A percentile compares a stretch with the other conserved stretches of the same genome.
Evolutionary conservation across 345 rosid genomes (phyloP).

Genomic region (Stellera chamaejasme): DNA sequence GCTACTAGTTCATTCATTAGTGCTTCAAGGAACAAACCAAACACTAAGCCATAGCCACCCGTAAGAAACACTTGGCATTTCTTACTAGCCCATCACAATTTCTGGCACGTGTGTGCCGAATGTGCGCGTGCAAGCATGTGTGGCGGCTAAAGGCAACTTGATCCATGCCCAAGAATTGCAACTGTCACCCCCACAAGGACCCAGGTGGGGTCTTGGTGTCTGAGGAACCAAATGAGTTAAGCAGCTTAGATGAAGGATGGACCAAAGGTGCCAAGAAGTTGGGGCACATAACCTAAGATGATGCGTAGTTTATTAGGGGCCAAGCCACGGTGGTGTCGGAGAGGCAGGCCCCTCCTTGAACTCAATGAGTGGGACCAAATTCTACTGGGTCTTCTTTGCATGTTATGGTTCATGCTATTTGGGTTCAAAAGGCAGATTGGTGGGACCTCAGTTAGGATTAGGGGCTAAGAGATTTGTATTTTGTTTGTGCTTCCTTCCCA

Average conservation of each 20-base stretch:
- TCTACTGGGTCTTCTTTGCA: slow-evolving; percentile 12
- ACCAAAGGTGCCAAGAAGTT: slow-evolving; percentile 33
- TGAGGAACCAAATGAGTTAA: slow-evolving; percentile 4
- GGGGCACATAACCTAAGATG: slow-evolving; percentile 40
- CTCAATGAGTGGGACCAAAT: slow-evolving; percentile 30
- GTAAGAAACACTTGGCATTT: background rate
- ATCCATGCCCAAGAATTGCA: slow-evolving; percentile 21
- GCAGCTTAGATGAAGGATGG: slow-evolving; percentile 19
- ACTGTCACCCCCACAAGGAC: slow-evolving; percentile 20
- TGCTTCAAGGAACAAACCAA: slow-evolving; percentile 8
- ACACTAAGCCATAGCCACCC: background rate
- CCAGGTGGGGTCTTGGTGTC: slow-evolving; percentile 43
- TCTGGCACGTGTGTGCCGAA: slow-evolving; percentile 30
- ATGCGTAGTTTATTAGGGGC: slow-evolving; percentile 37
- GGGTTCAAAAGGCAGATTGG: background rate
- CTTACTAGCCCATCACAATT: background rate
- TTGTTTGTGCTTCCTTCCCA: background rate
- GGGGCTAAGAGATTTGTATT: slow-evolving; percentile 21
- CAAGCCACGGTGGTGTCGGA: slow-evolving; percentile 43
- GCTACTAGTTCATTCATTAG: slow-evolving; percentile 18
- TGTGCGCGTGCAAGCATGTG: slow-evolving; percentile 46
- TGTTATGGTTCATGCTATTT: slow-evolving; percentile 18
- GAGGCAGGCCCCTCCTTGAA: slow-evolving; percentile 11
- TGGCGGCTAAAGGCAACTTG: slow-evolving; percentile 53
- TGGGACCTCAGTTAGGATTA: background rate